Percentiles rank a stretch among this genome's conserved stretches.
Evolutionary conservation across 768 basidiomycete genomes (phyloP).

Genomic region (Kwoniella botswanensis): DNA sequence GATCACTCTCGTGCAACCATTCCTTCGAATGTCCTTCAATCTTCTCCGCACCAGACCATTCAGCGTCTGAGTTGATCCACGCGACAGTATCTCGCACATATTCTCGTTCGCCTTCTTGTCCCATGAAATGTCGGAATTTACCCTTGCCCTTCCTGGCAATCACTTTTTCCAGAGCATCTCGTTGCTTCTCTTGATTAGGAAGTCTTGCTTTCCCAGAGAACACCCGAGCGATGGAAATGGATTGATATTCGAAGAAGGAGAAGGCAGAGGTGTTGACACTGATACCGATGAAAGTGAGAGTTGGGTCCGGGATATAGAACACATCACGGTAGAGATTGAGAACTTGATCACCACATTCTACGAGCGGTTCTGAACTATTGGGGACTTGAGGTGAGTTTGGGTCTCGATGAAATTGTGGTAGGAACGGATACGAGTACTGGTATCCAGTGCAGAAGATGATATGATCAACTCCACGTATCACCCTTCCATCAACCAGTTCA

Average conservation of each 20-base stretch:
- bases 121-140: slow-evolving; percentile 36
- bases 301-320: slow-evolving; percentile 63
- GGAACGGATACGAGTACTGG: slow-evolving; percentile 60
- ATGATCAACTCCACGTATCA: slow-evolving; percentile 58
- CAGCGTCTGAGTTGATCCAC: slow-evolving; percentile 44
- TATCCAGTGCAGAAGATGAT: slow-evolving; percentile 60
- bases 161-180: slow-evolving; percentile 20
- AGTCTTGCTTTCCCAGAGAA: slow-evolving; percentile 34
- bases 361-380: slow-evolving; percentile 33
- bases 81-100: slow-evolving; percentile 33
- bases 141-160: slow-evolving; percentile 29
- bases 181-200: neutral
- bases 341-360: slow-evolving; percentile 61
- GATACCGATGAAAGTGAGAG: slow-evolving; percentile 59
- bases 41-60: slow-evolving; percentile 23
- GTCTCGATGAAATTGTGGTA: slow-evolving; percentile 58
- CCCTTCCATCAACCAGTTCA: slow-evolving; percentile 60
- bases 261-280: slow-evolving; percentile 45
- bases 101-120: slow-evolving; percentile 28
- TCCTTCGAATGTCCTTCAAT: slow-evolving; percentile 25
- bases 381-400: neutral
- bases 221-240: slow-evolving; percentile 41
- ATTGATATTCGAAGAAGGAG: slow-evolving; percentile 47
- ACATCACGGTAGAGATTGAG: slow-evolving; percentile 61
- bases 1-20: slow-evolving; percentile 24